A percentile compares a stretch with the other conserved stretches of the same genome.
These are phyloP conservation scores for Leccinum disarticulatum DNA, from an alignment of 768 basidiomycete genomes.

Conservation along the genomic window DNA sequence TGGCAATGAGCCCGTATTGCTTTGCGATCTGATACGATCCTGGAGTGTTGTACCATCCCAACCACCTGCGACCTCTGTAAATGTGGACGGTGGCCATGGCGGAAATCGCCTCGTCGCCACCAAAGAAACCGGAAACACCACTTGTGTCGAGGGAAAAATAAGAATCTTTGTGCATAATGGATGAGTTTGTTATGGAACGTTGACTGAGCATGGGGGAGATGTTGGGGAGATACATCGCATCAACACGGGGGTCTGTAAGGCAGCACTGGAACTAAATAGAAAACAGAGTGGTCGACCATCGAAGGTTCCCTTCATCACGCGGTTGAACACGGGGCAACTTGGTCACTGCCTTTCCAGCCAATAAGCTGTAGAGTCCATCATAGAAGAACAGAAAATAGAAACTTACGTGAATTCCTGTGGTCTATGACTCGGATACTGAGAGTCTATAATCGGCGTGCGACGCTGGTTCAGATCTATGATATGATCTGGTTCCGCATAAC, in stretches of 20 bases:
- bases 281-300: neutral
- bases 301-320: neutral
- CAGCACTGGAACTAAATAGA: neutral
- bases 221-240: constrained; percentile 4
- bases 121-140: constrained; percentile 31
- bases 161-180: neutral
- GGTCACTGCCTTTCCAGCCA: neutral
- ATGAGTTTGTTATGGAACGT: constrained; percentile 4
- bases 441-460: neutral
- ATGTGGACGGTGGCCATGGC: constrained; percentile 31
- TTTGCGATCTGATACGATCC: constrained; percentile 31
- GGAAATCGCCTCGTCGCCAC: constrained; percentile 34
- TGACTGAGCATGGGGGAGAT: neutral
- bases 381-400: neutral
- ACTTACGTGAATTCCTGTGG: neutral
- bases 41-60: constrained; percentile 37
- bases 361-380: neutral
- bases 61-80: constrained; percentile 25
- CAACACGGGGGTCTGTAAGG: neutral
- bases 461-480: neutral
- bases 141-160: constrained; percentile 23
- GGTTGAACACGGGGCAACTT: neutral
- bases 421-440: neutral
- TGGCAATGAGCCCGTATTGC: constrained; percentile 23
- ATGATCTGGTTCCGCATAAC: neutral